phyloP scores from a whole-genome alignment of 257 asterid species.

The Solanum appendiculatum region DNA sequence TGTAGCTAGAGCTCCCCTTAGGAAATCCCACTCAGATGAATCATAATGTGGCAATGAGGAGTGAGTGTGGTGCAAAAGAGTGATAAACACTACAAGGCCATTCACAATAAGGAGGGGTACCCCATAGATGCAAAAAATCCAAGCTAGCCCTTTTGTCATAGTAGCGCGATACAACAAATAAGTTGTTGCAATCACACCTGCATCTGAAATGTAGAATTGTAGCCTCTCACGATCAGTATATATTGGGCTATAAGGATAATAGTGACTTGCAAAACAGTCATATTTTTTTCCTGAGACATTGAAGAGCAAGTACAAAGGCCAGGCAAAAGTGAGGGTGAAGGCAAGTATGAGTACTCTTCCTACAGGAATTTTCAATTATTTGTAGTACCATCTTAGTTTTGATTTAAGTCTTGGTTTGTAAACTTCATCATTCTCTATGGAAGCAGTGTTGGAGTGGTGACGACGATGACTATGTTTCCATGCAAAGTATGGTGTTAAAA shows the following conservation, averaged over 20 bases:
- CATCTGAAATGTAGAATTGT: neutral
- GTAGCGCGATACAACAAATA: neutral
- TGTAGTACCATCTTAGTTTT: neutral
- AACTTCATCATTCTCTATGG: slow-evolving; percentile 7
- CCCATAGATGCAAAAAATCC: slow-evolving; percentile 1
- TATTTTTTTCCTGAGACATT: neutral
- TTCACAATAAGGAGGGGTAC: neutral
- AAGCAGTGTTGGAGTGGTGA: slow-evolving; percentile 3
- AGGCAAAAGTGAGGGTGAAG: neutral
- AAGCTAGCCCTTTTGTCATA: neutral
- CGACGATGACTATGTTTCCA: slow-evolving; percentile 10
- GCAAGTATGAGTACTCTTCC: neutral
- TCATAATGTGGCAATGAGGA: slow-evolving; percentile 7
- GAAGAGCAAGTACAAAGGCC: slow-evolving; percentile 7
- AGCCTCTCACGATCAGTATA: neutral
- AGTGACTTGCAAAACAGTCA: neutral
- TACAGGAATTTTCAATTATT: slow-evolving; percentile 1
- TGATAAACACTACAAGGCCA: slow-evolving; percentile 3
- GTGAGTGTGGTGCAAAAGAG: slow-evolving; percentile 3
- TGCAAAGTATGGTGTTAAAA: neutral
- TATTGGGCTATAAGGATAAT: neutral
- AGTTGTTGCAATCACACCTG: neutral
- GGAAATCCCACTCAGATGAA: slow-evolving; percentile 2
- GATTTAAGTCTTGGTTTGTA: slow-evolving; percentile 2
- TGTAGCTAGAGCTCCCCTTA: slow-evolving; percentile 2